Evolutionary conservation across 805 yeast genomes (phyloP).

Genomic region (Pichia sporocuriosa): DNA sequence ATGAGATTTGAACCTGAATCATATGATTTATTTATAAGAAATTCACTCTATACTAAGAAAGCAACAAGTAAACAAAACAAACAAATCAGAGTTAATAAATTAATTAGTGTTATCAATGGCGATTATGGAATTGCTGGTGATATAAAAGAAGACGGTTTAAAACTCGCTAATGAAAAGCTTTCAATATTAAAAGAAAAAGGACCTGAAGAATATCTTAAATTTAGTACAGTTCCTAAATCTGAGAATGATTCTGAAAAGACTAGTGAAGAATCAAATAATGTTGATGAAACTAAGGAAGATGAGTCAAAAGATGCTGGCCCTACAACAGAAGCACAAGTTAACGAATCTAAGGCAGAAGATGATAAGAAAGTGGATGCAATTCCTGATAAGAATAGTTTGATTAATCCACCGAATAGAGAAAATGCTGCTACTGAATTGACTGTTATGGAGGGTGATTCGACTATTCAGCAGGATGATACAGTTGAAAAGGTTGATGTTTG

Average conservation of each 20-base stretch:
- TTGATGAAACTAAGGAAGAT: neutral
- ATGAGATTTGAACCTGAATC: slow-evolving; percentile 75
- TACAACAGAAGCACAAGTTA: neutral
- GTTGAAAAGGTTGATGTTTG: slow-evolving; percentile 13
- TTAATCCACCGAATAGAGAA: neutral
- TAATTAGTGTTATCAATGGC: slow-evolving; percentile 41
- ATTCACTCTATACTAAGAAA: slow-evolving; percentile 38
- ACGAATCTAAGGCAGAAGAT: neutral
- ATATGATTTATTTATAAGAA: slow-evolving; percentile 70
- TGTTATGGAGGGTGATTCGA: slow-evolving; percentile 40
- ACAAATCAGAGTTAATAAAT: slow-evolving; percentile 17
- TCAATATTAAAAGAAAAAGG: slow-evolving; percentile 36
- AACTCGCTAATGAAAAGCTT: slow-evolving; percentile 27
- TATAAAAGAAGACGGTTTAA: slow-evolving; percentile 34
- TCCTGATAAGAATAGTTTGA: slow-evolving; percentile 9
- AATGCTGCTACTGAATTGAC: slow-evolving; percentile 17
- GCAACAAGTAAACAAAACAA: slow-evolving; percentile 12
- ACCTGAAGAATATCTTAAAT: slow-evolving; percentile 26
- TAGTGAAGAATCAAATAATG: slow-evolving; percentile 9
- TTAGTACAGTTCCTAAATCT: slow-evolving; percentile 4
- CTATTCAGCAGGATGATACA: slow-evolving; percentile 42
- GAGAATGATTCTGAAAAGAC: neutral
- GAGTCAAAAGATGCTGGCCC: slow-evolving; percentile 5
- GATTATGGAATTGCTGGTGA: slow-evolving; percentile 49
- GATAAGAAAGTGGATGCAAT: slow-evolving; percentile 12